Evolutionary conservation across 1,139 yeast species (phyloP).

Genomic region (Hyphopichia khmerensis): DNA sequence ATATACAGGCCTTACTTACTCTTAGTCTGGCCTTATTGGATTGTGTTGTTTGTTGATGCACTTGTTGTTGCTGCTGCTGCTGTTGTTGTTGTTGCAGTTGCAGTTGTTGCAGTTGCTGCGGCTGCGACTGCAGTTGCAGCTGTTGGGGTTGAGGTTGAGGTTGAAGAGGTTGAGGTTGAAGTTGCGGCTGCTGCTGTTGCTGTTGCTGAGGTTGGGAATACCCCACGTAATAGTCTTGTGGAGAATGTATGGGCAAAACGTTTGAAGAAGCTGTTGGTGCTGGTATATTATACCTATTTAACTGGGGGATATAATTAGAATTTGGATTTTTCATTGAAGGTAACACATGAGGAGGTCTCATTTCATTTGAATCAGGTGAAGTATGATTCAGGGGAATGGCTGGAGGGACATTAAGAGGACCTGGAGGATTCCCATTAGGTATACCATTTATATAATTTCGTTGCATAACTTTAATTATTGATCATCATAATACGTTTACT

Average conservation of each 20-base stretch:
- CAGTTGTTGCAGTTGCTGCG: neutral
- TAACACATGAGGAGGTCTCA: neutral
- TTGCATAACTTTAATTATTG: no score
- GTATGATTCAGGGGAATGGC: no score
- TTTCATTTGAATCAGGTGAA: neutral
- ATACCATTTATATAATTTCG: neutral
- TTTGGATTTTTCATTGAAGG: neutral
- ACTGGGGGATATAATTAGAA: neutral
- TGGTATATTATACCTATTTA: neutral
- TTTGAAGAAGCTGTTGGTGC: neutral
- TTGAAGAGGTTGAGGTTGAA: neutral
- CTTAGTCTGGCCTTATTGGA: constrained; percentile 28
- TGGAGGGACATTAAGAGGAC: no score
- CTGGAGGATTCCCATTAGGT: neutral
- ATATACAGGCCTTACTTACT: constrained; percentile 59
- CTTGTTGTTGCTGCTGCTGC: neutral
- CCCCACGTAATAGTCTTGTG: neutral
- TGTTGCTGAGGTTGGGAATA: neutral
- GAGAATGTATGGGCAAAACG: neutral
- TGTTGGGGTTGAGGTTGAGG: neutral
- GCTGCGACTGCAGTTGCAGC: neutral
- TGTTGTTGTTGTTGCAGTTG: neutral
- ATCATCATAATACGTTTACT: no score
- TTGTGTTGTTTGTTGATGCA: no score
- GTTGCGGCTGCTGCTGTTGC: neutral